Evolutionary conservation across 1,284 basidiomycete species (phyloP), one percentile per base, ranked within the genome.

Genomic region (Fomitopsis betulina): DNA sequence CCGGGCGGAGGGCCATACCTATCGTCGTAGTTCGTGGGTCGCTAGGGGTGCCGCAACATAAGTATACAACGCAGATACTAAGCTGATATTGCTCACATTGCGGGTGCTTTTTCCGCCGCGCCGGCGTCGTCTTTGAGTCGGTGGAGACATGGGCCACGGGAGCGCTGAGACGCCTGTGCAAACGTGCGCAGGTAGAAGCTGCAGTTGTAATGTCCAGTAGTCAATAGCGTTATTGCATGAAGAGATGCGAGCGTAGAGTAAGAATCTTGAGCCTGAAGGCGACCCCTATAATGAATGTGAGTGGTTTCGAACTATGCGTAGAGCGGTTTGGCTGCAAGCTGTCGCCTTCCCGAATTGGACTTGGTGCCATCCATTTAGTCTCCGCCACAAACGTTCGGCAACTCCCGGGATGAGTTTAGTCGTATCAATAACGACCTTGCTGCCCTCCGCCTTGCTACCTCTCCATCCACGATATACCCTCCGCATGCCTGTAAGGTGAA

Each of bases 321-420:
- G 27, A 19, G 37, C 15, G 49, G 35, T 47, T 27, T 47, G 45
- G 13, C 45, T 37, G 39, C 37, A 51, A 38, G 38, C 33, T 43
- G 55, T 57, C 57, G 32, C 59, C 59, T 51, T 57, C 47, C 51
- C 32, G n/a, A 51, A 21, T 51, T 57, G 56, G 54, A 57, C 33
- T 57, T 60, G 59, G 59, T 60, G 59, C 59, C 59, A 60, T 60
- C 59, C 53, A 21, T 60, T 57, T 7, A 47, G 42, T 23, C 56
- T 52, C 52, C 52, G 59, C 56, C 32, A n/a, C 37, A 53, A 57
- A 19, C 27, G 37, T 5, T 21, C 49, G 49, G 49, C 45, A 47
- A 15, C 1, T 1, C 25, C 45, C 45, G 45, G 2, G 23, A 45
- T 12, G 5, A 17, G 5, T 5, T 30, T 4, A 30, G 27, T 30